These are phyloP conservation scores for Theileria sp. DNA, from an alignment of 169 alveolate species.

Conservation along the genomic window DNA sequence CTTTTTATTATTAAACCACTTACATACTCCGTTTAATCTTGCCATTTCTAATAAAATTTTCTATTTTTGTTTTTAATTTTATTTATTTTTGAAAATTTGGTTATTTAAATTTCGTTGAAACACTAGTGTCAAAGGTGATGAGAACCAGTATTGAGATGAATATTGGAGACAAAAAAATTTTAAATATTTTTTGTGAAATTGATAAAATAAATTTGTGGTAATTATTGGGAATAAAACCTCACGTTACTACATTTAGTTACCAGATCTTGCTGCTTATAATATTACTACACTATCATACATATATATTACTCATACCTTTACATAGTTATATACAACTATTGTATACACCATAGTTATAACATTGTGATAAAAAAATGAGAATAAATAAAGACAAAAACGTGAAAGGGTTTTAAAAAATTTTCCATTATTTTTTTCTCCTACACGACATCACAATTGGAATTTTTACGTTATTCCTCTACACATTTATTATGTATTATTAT, in stretches of 20 bases:
- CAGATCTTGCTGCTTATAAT: background rate
- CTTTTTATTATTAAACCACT: conserved; percentile 80
- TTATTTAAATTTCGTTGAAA: background rate
- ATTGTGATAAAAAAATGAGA: background rate
- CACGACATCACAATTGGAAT: background rate
- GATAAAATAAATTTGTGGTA: background rate
- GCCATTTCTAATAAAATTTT: conserved; percentile 3
- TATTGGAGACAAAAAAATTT: background rate
- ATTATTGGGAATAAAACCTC: background rate
- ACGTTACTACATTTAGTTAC: background rate
- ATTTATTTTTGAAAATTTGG: background rate
- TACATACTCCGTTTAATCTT: conserved; percentile 72
- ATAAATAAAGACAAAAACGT: background rate
- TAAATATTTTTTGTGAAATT: no score
- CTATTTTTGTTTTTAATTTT: background rate
- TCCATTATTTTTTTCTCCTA: background rate
- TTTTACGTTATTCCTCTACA: background rate
- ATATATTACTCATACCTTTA: background rate
- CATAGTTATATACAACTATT: no score
- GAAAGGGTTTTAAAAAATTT: background rate
- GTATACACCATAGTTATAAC: background rate
- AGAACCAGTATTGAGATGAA: background rate
- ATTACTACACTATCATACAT: background rate
- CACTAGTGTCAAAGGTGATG: background rate
- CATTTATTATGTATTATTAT: background rate